Evolutionary conservation across 2,329 filamentous ascomycete genomes (phyloP).

Genomic region (Metarhizium brunneum): DNA sequence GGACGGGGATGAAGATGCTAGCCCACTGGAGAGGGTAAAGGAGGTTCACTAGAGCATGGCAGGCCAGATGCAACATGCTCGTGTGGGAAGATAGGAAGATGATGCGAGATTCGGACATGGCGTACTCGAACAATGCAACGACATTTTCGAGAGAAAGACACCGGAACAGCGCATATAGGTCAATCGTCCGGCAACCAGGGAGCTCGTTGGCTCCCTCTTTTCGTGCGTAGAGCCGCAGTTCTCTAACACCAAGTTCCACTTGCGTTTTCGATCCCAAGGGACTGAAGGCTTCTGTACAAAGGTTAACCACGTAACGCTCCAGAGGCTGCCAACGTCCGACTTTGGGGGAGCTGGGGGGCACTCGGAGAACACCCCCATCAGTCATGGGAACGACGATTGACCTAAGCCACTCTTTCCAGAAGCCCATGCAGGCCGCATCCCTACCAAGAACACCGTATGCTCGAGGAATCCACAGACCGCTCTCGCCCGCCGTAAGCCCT

Average conservation of each 20-base stretch:
- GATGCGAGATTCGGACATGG: conserved; percentile 86
- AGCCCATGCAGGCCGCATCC: conserved; percentile 72
- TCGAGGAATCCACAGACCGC: conserved; percentile 88
- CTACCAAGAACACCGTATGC: conserved; percentile 88
- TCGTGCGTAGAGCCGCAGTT: conserved; percentile 82
- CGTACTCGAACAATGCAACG: conserved; percentile 85
- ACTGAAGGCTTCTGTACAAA: conserved; percentile 90
- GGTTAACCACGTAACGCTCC: conserved; percentile 92
- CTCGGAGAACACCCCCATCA: conserved; percentile 70
- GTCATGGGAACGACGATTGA: conserved; percentile 94
- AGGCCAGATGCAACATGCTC: conserved; percentile 90
- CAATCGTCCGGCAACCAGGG: conserved; percentile 81
- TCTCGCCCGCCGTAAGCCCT: conserved; percentile 88
- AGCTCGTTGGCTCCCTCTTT: conserved; percentile 91
- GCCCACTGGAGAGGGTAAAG: conserved; percentile 90
- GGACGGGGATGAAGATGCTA: conserved; percentile 85
- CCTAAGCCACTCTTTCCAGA: conserved; percentile 98
- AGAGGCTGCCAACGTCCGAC: conserved; percentile 93
- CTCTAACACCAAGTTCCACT: conserved; percentile 82
- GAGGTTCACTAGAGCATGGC: conserved; percentile 74
- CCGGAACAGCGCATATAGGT: conserved; percentile 87
- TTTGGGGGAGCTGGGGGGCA: conserved; percentile 81
- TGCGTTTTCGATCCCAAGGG: conserved; percentile 92
- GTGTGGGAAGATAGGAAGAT: conserved; percentile 94
- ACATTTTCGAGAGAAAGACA: conserved; percentile 87